Evolutionary conservation across 257 asterid species (phyloP), one percentile per base, ranked within the genome.

Genomic region (Scutellaria baicalensis): DNA sequence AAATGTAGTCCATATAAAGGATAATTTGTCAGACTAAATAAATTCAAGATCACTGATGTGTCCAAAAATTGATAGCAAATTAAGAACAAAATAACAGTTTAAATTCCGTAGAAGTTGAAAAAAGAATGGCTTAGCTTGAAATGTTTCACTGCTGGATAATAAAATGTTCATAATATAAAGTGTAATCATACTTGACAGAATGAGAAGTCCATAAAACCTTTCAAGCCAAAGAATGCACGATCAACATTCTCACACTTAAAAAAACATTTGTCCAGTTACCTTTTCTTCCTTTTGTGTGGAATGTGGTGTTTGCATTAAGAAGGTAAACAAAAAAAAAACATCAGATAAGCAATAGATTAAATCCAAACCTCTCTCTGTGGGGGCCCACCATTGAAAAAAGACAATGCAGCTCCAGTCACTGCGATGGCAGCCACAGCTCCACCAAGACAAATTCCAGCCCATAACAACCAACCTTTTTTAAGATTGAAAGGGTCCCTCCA

Each of bases 361-460:
- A 75, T 71, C 61, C 93, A 83, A 67, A 94, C 99, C 91, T 94
- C 96, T 89, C 99, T 84, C 64, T 79, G 87, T 69, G 96, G 96
- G 38, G 88, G 33, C 82, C 88, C 93, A 43, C 95, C 87, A 17
- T 79, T 87, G 87, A 94, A 77, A 72, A 85, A 80, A 21, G 99
- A 82, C 72, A 82, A 23, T 18, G 82, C 89, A 45, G 76, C 90
- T 58, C 96, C 99, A 39, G 97, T 94, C 72, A 81, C 63, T 36
- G 92, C 91, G 74, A 94, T 79, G 75, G 95, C 84, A 75, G 74
- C 81, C 68, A 94, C 20, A 73, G 97, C 97, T 75, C 96, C 97
- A 74, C 79, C 94, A 68, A 94, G 79, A 67, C 99, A 96, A 73
- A 88, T 78, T 59, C 93, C 96, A 61, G 97, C 99, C 95, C 96